Evolutionary conservation across 345 rosid species (phyloP).

Genomic region (Populus davidiana): DNA sequence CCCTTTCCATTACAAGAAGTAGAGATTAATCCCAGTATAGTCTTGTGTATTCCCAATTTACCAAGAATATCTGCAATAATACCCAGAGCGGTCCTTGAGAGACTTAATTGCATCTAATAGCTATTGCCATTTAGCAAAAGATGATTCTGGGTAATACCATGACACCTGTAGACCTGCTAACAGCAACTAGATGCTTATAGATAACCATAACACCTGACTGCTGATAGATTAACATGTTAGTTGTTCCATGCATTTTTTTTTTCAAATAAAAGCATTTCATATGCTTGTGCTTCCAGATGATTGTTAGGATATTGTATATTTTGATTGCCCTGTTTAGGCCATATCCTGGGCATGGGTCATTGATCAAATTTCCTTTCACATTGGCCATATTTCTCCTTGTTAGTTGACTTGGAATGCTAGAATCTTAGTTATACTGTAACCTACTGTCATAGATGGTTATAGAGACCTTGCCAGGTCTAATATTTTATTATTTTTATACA

Average conservation of each 20-base stretch:
- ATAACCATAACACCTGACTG: not conserved
- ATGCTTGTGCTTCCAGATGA: not conserved
- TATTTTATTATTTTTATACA: not conserved
- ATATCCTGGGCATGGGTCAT: not conserved
- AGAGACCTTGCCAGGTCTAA: not conserved
- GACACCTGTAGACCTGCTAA: not conserved
- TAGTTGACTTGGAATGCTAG: not conserved
- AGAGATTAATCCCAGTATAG: not conserved
- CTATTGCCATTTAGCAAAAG: not conserved
- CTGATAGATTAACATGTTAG: not conserved
- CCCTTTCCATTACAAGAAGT: not conserved
- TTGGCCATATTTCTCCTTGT: not conserved
- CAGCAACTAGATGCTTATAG: not conserved
- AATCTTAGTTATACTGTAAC: not conserved
- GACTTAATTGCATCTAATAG: not conserved
- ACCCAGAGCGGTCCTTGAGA: not conserved
- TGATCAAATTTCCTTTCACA: not conserved
- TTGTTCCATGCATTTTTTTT: not conserved
- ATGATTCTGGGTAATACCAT: no score
- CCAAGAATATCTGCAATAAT: not conserved
- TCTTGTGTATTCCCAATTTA: no score
- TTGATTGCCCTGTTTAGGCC: not conserved
- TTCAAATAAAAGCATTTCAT: no score
- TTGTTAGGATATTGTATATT: not conserved
- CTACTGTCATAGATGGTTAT: not conserved